Base-by-base conservation (phyloP, 2,329 filamentous ascomycete genomes). In the Zelopaecilomyces penicillatus region DNA sequence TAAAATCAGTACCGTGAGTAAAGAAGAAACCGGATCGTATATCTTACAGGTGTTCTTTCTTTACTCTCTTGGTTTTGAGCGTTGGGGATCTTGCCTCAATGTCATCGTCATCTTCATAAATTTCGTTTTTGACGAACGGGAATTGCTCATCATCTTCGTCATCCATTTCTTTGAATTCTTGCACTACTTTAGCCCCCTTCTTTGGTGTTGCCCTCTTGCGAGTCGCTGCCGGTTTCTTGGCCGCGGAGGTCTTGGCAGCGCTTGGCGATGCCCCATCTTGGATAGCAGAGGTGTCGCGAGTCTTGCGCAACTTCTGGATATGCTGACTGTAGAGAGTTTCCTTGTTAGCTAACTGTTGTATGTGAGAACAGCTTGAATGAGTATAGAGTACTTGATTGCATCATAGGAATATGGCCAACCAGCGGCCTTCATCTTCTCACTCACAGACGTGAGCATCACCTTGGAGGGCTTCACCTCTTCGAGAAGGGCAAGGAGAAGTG, bases 291-390 rank as follows among this genome's bases (percentile, higher is more conserved):
- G 54, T 56, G n/a, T 65, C 63, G 5, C 63, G 59, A 33, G 49
- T 58, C 48, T 58, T 62, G 48, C 65, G 65, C 4, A 73, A 61
- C 51, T 71, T 73, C 50, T 69, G 66, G 6, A 73, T 62, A 31
- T 73, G 70, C 52, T 73, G 70, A 38, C 70, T 73, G 40, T 42
- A 43, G 35, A 34, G 11, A 19, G 19, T 19, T 19, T 19, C 19
- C 19, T 19, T 19, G 19, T 19, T 19, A 19, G 19, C 19, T 3
- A 19, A 19, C 19, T 19, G 19, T 19, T 19, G 19, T 19, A 10
- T n/a, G 37, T 37, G 26, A 47, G 19, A 42, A 37, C 4, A 43
- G 29, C 32, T 26, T 3, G n/a, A 34, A 46, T 58, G 51, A 57
- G 48, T 37, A 34, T 31, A 10, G 42, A 51, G 50, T 67, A 71